phyloP scores from a whole-genome alignment of 2,329 filamentous ascomycete species.

The Leptographium galeiforme region DNA sequence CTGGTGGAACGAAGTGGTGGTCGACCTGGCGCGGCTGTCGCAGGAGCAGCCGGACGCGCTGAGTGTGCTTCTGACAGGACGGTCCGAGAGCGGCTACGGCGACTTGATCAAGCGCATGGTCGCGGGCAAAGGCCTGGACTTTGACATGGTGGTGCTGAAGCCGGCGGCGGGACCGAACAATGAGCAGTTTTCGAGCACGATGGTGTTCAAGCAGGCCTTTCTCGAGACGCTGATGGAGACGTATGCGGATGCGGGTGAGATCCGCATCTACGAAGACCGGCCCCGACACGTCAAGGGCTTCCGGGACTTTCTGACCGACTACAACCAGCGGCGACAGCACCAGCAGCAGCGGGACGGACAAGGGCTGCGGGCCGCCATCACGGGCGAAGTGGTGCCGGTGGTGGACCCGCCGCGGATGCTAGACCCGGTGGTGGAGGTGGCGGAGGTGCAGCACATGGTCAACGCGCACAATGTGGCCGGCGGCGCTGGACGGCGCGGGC shows the following conservation, averaged over 20 bases:
- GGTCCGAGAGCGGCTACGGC: slow-evolving; percentile 63
- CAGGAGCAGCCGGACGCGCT: slow-evolving; percentile 75
- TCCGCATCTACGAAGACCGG: slow-evolving; percentile 60
- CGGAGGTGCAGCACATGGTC: slow-evolving; percentile 78
- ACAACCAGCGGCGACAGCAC: slow-evolving; percentile 41
- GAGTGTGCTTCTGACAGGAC: slow-evolving; percentile 76
- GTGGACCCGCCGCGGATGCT: slow-evolving; percentile 60
- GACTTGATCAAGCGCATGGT: slow-evolving; percentile 73
- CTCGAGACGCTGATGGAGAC: slow-evolving; percentile 72
- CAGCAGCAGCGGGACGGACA: neutral
- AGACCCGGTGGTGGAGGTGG: slow-evolving; percentile 65
- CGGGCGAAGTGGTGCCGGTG: slow-evolving; percentile 75
- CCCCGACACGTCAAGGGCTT: slow-evolving; percentile 64
- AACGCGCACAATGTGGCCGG: slow-evolving; percentile 63
- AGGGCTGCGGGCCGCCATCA: slow-evolving; percentile 44
- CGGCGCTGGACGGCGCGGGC: slow-evolving; percentile 26
- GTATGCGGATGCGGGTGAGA: slow-evolving; percentile 69
- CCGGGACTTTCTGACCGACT: slow-evolving; percentile 65
- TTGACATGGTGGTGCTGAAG: slow-evolving; percentile 82
- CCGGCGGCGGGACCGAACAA: slow-evolving; percentile 69
- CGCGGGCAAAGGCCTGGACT: slow-evolving; percentile 62
- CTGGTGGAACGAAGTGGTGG: slow-evolving; percentile 93
- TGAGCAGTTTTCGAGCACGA: slow-evolving; percentile 68
- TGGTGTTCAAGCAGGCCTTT: slow-evolving; percentile 84
- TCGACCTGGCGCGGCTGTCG: slow-evolving; percentile 65